phyloP scores from a whole-genome alignment of 2,329 filamentous ascomycete genomes.

The Claviceps arundinis region DNA sequence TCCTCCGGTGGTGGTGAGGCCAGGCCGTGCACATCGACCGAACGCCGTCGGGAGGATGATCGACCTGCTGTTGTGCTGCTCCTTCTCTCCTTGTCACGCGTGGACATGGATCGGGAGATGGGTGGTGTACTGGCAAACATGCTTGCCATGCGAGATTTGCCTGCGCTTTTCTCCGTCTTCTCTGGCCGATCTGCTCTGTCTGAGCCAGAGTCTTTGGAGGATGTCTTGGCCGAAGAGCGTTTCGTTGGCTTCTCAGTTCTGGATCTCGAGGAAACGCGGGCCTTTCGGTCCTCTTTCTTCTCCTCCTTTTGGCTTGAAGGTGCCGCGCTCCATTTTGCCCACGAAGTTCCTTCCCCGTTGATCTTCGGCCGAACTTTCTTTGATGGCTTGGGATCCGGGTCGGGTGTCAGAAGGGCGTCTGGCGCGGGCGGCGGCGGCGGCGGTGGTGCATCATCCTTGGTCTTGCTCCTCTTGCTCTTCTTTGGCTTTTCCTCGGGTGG shows the following conservation, averaged over 20 bases:
- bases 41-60: slow-evolving; percentile 55
- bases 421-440: slow-evolving; percentile 33
- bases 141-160: slow-evolving; percentile 43
- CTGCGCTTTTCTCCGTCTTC: slow-evolving; percentile 31
- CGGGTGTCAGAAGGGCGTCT: slow-evolving; percentile 35
- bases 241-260: slow-evolving; percentile 50
- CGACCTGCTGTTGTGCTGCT: slow-evolving; percentile 34
- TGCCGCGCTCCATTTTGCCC: slow-evolving; percentile 62
- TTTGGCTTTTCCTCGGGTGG: slow-evolving; percentile 25
- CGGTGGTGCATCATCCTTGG: slow-evolving; percentile 14
- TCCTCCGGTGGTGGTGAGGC: slow-evolving; percentile 63
- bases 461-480: slow-evolving; percentile 24
- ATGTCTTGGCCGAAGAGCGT: slow-evolving; percentile 38
- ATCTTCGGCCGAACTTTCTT: slow-evolving; percentile 70
- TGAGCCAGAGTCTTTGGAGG: slow-evolving; percentile 58
- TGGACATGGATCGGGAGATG: slow-evolving; percentile 55
- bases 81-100: slow-evolving; percentile 43
- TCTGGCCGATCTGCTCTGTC: slow-evolving; percentile 49
- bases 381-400: slow-evolving; percentile 42
- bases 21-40: slow-evolving; percentile 52
- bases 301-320: slow-evolving; percentile 25
- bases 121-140: slow-evolving; percentile 53
- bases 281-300: slow-evolving; percentile 24
- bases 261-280: slow-evolving; percentile 42
- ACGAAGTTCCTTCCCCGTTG: slow-evolving; percentile 56